These are phyloP conservation scores for Protomyces pachydermus DNA, from an alignment of 1,139 yeast genomes.

Conservation along the genomic window DNA sequence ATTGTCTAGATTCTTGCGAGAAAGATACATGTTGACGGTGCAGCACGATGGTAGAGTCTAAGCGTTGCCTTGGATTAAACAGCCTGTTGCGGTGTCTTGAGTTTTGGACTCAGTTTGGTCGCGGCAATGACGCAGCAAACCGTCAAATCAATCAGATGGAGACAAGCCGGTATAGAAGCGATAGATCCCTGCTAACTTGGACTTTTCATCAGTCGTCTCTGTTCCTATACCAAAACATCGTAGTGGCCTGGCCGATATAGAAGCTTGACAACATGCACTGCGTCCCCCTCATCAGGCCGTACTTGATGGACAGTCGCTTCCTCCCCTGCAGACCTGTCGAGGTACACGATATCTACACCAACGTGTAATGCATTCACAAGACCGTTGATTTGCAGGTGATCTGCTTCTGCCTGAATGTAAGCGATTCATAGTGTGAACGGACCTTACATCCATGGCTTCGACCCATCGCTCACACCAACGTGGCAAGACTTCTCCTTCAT, in stretches of 20 bases:
- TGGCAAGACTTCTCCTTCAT: slow-evolving; percentile 5
- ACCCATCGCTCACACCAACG: slow-evolving; percentile 33
- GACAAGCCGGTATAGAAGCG: too few species aligned
- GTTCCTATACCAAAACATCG: slow-evolving; percentile 25
- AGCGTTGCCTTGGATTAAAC: too few species aligned
- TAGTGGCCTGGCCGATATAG: slow-evolving; percentile 36
- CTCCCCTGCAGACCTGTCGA: slow-evolving; percentile 15
- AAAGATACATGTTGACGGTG: slow-evolving; percentile 9
- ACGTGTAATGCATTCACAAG: slow-evolving; percentile 33
- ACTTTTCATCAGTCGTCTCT: too few species aligned
- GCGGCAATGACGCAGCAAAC: too few species aligned
- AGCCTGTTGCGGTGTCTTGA: too few species aligned
- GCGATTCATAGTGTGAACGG: not conserved
- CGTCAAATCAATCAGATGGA: too few species aligned
- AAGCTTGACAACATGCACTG: slow-evolving; percentile 26
- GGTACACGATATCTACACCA: slow-evolving; percentile 18
- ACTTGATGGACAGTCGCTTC: slow-evolving; percentile 30
- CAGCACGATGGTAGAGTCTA: not conserved
- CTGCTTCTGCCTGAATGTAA: slow-evolving; percentile 32
- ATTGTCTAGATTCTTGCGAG: slow-evolving; percentile 23
- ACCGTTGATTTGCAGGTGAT: slow-evolving; percentile 34
- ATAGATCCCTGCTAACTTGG: too few species aligned
- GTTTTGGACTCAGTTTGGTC: too few species aligned
- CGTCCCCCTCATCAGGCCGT: slow-evolving; percentile 19
- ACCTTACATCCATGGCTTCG: slow-evolving; percentile 32